Percentiles rank a stretch among this genome's conserved stretches.
Conservation (phyloP, 2,329 filamentous ascomycete species). For the Colletotrichum aenigma region DNA sequence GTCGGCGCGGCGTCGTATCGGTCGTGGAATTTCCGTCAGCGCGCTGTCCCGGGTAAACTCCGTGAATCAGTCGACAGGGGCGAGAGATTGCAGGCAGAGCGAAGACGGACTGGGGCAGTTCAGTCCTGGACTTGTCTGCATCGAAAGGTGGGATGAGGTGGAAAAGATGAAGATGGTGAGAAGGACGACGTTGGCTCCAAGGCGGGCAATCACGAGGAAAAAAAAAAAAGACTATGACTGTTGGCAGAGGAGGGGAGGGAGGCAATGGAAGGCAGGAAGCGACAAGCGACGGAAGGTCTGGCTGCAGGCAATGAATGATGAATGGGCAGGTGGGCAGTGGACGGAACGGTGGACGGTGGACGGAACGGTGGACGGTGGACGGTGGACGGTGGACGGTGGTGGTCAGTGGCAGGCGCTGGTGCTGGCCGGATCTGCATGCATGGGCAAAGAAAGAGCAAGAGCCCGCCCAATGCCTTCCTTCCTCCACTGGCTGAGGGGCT, state of each 20-base stretch:
- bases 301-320: not conserved
- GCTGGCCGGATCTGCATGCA: not conserved
- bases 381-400: not conserved
- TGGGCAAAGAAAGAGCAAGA: not conserved
- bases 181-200: not conserved
- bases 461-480: not conserved
- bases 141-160: not conserved
- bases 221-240: not conserved
- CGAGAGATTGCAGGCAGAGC: not conserved
- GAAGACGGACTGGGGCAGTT: too few species aligned
- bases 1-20: not conserved
- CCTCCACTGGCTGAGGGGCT: not conserved
- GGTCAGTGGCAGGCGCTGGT: not conserved
- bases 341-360: not conserved
- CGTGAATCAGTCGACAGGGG: not conserved
- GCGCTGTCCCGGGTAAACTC: not conserved
- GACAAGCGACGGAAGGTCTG: not conserved
- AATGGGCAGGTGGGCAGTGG: not conserved
- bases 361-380: not conserved
- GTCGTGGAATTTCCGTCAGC: not conserved
- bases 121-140: not conserved
- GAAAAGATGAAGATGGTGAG: not conserved
- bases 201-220: not conserved
- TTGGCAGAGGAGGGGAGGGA: not conserved
- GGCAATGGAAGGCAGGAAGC: not conserved